Conservation (phyloP, 1,284 basidiomycete species). For the Apiotrichum veenhuisii region DNA sequence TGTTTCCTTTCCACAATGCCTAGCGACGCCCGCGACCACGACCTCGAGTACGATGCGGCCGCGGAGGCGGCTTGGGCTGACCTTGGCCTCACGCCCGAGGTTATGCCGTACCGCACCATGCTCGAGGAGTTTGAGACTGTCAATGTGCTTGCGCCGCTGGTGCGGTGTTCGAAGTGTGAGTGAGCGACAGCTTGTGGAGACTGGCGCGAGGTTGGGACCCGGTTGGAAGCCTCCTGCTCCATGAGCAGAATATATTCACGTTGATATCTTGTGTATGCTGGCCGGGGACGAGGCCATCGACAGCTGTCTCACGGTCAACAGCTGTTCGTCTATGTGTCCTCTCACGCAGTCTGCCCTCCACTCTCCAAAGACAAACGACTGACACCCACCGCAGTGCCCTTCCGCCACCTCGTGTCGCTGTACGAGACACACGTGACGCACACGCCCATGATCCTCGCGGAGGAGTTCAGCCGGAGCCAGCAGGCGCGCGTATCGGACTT, state of each 20-base stretch:
- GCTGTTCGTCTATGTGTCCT: too few relatives aligned
- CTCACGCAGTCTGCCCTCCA: not conserved
- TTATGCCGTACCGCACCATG: conserved; percentile 51
- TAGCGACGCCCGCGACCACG: not conserved
- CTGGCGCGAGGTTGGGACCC: too few relatives aligned
- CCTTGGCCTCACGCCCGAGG: conserved; percentile 31
- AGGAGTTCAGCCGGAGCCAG: conserved; percentile 57
- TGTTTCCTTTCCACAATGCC: not conserved
- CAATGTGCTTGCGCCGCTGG: conserved; percentile 56
- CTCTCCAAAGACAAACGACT: not conserved
- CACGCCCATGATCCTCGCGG: conserved; percentile 60
- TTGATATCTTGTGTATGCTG: too few relatives aligned
- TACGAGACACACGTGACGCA: conserved; percentile 59
- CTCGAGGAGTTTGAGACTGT: conserved; percentile 50
- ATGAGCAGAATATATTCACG: too few relatives aligned
- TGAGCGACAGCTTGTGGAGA: too few relatives aligned
- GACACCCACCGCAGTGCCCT: conserved; percentile 49
- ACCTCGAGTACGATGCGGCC: not conserved
- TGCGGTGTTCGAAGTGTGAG: conserved; percentile 57
- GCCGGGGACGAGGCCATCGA: too few relatives aligned
- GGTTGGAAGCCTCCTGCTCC: too few relatives aligned
- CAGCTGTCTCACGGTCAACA: too few relatives aligned
- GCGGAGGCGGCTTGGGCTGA: conserved; percentile 19
- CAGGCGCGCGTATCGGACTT: conserved; percentile 57
- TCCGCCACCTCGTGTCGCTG: conserved; percentile 56